Evolutionary conservation across 192 early-diverging fungal genomes (phyloP).

Genomic region (Coemansia sp.): DNA sequence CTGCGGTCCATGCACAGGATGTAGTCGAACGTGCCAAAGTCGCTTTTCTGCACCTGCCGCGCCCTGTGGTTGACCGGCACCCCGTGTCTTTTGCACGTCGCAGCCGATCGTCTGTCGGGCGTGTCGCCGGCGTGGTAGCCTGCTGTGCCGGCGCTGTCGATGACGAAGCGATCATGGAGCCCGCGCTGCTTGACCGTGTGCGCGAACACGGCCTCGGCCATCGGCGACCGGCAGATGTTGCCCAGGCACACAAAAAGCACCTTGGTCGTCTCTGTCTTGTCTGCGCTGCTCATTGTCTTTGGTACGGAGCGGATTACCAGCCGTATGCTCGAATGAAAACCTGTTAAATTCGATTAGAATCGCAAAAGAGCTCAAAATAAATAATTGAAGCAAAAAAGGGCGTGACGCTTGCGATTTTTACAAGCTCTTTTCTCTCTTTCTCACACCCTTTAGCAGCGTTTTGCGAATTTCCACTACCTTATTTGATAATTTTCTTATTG

Average conservation of each 20-base stretch:
- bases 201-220: conserved; percentile 93
- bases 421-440: no score
- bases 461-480: no score
- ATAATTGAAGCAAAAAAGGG: no score
- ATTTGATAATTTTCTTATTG: no score
- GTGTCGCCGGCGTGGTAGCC: conserved; percentile 70
- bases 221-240: conserved; percentile 87
- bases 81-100: conserved; percentile 65
- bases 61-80: conserved; percentile 74
- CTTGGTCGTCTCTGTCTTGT: conserved; percentile 16
- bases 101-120: conserved; percentile 68
- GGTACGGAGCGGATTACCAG: no score
- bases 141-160: conserved; percentile 87
- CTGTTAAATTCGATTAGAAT: no score
- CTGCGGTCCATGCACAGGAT: conserved; percentile 90
- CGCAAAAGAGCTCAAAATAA: no score
- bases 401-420: no score
- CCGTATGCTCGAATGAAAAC: no score
- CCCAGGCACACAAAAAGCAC: conserved; percentile 68
- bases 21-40: conserved; percentile 77
- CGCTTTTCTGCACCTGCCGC: conserved; percentile 58
- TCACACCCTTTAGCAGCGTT: no score
- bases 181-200: conserved; percentile 62
- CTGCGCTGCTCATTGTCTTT: conserved; percentile 4
- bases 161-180: conserved; percentile 58